These are phyloP conservation scores for Citrus cavaleriei DNA, from an alignment of 345 rosid genomes.

Conservation along the genomic window DNA sequence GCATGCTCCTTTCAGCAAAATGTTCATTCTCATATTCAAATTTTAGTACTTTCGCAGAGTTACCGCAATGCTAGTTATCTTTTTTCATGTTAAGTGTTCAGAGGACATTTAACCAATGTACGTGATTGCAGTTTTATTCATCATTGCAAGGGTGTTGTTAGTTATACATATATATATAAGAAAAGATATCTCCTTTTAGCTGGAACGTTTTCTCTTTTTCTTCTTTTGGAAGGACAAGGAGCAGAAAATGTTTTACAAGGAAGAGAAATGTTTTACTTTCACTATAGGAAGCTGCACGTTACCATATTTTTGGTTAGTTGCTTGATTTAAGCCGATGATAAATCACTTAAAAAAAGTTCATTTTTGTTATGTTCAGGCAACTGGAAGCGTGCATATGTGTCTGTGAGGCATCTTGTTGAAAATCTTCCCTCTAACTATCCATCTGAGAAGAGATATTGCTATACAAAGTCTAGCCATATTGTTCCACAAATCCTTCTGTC, in stretches of 20 bases:
- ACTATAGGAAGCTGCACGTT: not conserved
- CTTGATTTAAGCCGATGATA: conserved; percentile 26
- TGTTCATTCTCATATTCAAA: no score
- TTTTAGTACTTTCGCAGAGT: no score
- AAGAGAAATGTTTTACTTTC: not conserved
- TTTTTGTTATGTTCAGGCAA: conserved; percentile 64
- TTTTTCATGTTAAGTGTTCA: not conserved
- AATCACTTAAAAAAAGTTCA: conserved; percentile 30
- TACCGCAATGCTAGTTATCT: no score
- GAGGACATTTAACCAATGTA: not conserved
- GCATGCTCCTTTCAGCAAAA: not conserved
- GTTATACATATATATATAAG: no score
- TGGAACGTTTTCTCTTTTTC: not conserved
- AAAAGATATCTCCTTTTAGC: not conserved
- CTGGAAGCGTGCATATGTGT: conserved; percentile 79
- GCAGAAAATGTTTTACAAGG: not conserved
- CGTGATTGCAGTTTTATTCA: not conserved
- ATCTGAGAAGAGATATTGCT: conserved; percentile 28
- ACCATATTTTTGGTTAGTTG: conserved; percentile 5
- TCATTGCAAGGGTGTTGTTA: not conserved
- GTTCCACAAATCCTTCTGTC: conserved; percentile 65
- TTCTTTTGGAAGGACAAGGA: not conserved
- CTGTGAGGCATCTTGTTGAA: conserved; percentile 74
- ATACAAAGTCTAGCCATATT: conserved; percentile 27
- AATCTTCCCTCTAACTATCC: conserved; percentile 35